phyloP scores from a whole-genome alignment of 306 rosid species.

The Spatholobus suberectus region DNA sequence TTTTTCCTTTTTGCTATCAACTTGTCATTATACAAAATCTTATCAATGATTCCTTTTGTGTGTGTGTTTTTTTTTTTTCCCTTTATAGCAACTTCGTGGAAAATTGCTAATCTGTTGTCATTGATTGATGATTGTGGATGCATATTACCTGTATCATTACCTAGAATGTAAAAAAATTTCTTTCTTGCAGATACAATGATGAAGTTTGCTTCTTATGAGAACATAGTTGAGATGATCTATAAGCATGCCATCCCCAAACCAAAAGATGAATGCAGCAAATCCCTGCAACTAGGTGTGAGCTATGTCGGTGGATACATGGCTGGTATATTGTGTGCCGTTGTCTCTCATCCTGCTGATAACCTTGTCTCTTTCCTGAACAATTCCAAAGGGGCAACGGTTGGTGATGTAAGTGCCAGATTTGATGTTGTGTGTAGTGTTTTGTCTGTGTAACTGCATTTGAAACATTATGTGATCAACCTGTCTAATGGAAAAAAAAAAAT shows the following conservation, averaged over 20 bases:
- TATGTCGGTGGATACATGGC: constrained; percentile 91
- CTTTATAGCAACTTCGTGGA: background rate
- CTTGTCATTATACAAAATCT: background rate
- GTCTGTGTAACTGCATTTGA: background rate
- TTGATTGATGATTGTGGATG: background rate
- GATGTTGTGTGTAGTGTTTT: background rate
- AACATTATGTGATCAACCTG: background rate
- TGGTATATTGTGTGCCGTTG: constrained; percentile 84
- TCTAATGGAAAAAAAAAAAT: background rate
- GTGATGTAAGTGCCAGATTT: constrained; percentile 66
- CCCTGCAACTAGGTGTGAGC: constrained; percentile 82
- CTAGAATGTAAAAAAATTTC: background rate
- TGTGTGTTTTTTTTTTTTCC: background rate
- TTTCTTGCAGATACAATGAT: constrained; percentile 83
- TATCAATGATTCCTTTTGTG: background rate
- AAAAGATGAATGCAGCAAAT: constrained; percentile 75
- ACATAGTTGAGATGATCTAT: constrained; percentile 83
- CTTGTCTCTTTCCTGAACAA: constrained; percentile 93
- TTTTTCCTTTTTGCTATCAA: background rate
- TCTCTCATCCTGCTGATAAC: constrained; percentile 97
- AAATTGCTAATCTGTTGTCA: background rate
- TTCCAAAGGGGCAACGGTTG: constrained; percentile 88
- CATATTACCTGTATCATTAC: background rate
- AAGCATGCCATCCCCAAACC: constrained; percentile 77
- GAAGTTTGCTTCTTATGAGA: constrained; percentile 95